Conservation (phyloP, 2,329 filamentous ascomycete genomes). For the Botrytis galanthina region DNA sequence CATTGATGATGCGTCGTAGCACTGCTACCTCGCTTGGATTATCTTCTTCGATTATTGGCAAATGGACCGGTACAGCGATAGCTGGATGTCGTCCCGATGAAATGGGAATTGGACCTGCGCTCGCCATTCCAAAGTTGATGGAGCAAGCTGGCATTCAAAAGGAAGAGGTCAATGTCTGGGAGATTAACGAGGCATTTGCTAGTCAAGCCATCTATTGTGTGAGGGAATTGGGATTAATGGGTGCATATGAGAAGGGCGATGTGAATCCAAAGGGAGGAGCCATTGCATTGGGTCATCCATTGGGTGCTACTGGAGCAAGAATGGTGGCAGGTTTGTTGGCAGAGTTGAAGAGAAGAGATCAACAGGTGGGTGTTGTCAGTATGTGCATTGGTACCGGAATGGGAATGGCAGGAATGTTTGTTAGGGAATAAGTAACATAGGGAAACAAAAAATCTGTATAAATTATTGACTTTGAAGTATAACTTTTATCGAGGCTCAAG, state of each 20-base stretch:
- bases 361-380: conserved; percentile 79
- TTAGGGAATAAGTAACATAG: conserved; percentile 53
- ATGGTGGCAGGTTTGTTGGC: conserved; percentile 67
- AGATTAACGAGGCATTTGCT: conserved; percentile 84
- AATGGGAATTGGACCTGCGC: conserved; percentile 87
- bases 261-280: conserved; percentile 93
- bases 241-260: conserved; percentile 59
- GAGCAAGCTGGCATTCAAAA: conserved; percentile 62
- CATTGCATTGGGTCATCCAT: conserved; percentile 88
- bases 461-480: not conserved
- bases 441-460: too few relatives aligned
- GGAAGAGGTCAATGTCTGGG: conserved; percentile 78
- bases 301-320: conserved; percentile 83
- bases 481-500: not conserved
- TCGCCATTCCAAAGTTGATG: conserved; percentile 84
- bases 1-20: conserved; percentile 79
- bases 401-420: conserved; percentile 69
- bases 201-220: conserved; percentile 69
- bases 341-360: conserved; percentile 63
- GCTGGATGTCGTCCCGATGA: conserved; percentile 82
- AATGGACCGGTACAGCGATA: conserved; percentile 74
- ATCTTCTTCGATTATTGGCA: conserved; percentile 67
- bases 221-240: conserved; percentile 64
- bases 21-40: conserved; percentile 74
- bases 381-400: conserved; percentile 89